Evolutionary conservation across 345 rosid species (phyloP), one percentile per base, ranked within the genome.

Genomic region (Excoecaria cochinchinensis): DNA sequence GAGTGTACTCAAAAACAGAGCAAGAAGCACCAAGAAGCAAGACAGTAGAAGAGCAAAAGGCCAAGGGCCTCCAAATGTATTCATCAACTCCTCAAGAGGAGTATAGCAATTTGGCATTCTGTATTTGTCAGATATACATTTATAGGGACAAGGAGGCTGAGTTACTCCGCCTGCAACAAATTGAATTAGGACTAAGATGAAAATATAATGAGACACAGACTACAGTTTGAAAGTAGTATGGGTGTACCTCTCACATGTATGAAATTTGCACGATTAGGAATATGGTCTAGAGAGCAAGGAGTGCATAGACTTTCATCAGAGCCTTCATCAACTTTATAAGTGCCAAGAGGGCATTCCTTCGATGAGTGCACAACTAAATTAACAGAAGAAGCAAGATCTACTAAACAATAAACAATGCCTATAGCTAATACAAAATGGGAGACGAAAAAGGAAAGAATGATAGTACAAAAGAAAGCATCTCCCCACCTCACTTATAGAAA

Each of bases 341-440:
- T 95, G 67, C 99, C 99, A 79, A 91, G 73, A 61, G 98, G 99
- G 84, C 98, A 95, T 87, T 95, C 99, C 99, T 95, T 56, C 60
- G 21, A 81, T 64, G 77, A 69, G 39, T 31, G 53, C 53, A 71
- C 46, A 13, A n/a, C 75, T 24, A 73, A 67, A 56, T 62, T 39
- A 16, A 55, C 10, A 61, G 80, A 51, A 72, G 52, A 56, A 24
- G 12, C 50, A 1, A 66, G 16, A 63, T 60, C 74, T 16, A 16
- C 58, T 59, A 40, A 42, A 59, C 57, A 39, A 17, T 12, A 4
- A 63, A 39, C 22, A 14, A 14, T 63, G 24, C n/a, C 17, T 19
- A 39, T 6, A 15, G 39, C 11, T 38, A 16, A 38, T 7, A 63
- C 1, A 38, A 63, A 31, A 61, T 14, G 66, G 58, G 42, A 60